These are phyloP conservation scores for Graphium sp. DNA, from an alignment of 2,329 filamentous ascomycete species.

Conservation along the genomic window DNA sequence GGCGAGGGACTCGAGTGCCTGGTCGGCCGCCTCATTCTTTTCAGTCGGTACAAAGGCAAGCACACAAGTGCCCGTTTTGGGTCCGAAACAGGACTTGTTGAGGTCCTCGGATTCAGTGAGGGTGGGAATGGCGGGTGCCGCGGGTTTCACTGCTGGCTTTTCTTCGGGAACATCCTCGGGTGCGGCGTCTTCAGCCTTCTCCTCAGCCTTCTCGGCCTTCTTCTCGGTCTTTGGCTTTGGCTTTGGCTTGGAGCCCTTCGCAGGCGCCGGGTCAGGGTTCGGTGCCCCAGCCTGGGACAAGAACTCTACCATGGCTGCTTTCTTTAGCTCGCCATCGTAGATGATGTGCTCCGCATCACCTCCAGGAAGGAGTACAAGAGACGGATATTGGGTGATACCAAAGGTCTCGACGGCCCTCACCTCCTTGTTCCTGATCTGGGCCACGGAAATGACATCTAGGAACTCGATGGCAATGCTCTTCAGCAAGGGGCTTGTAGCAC, in stretches of 20 bases:
- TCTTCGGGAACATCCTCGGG: slow-evolving; percentile 16
- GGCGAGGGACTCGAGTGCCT: slow-evolving; percentile 46
- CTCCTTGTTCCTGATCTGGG: slow-evolving; percentile 74
- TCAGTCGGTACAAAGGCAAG: slow-evolving; percentile 51
- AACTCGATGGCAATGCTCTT: slow-evolving; percentile 85
- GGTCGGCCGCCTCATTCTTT: slow-evolving; percentile 30
- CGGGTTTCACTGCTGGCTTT: slow-evolving; percentile 6
- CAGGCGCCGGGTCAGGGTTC: slow-evolving; percentile 52
- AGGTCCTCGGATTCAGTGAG: slow-evolving; percentile 49
- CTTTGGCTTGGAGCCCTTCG: slow-evolving; percentile 21
- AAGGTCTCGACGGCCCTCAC: slow-evolving; percentile 54
- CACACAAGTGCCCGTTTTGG: slow-evolving; percentile 69
- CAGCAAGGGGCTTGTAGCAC: slow-evolving; percentile 66
- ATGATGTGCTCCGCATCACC: slow-evolving; percentile 49
- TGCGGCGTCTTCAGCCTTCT: slow-evolving; percentile 13
- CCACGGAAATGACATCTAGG: slow-evolving; percentile 60
- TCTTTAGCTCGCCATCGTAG: slow-evolving; percentile 75
- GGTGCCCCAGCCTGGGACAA: slow-evolving; percentile 62
- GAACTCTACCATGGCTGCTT: slow-evolving; percentile 66
- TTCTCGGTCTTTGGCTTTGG: slow-evolving; percentile 19
- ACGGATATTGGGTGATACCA: slow-evolving; percentile 61
- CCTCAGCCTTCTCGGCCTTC: slow-evolving; percentile 20
- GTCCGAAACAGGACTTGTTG: slow-evolving; percentile 52
- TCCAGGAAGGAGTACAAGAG: slow-evolving; percentile 62
- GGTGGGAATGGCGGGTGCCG: slow-evolving; percentile 35